Evolutionary conservation across 1,139 yeast genomes (phyloP), one percentile per base, ranked within the genome.

Genomic region (Taphrina betulina): DNA sequence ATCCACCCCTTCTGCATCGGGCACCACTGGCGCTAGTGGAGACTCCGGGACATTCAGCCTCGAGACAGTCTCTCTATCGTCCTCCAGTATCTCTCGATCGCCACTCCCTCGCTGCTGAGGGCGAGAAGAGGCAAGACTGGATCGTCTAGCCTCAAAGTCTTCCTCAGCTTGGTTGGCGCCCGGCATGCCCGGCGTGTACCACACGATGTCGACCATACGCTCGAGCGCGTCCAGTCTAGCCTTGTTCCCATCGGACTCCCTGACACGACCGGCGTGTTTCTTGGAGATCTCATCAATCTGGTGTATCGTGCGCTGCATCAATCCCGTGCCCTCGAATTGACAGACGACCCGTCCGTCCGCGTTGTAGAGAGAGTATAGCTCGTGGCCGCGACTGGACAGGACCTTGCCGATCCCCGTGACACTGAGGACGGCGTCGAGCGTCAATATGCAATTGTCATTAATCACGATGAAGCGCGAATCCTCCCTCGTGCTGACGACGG

Each of bases 181-280:
- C 5, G 45, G 45, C 45, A 41, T 41, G 22, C 16, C 26, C 5
- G 45, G 45, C 45, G 28, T 41, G 45, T 26, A 41, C 45, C 45
- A 41, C 45, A 41, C 23, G 22, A 34, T 23, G 16, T 41, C 45
- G 23, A 41, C 45, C 45, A 41, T 41, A 33, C 45, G 22, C 23
- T 41, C 45, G 7, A 41, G 33, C 14, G 45, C 45, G 4, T 41
- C 45, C n/a, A 41, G 33, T 14, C 45, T 12, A 14, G 35, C 23
- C 12, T 19, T 33, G 5, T 20, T 41, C 14, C 28, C 34, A 16
- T 41, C 31, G 5, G 28, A 5, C 14, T 41, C 45, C 35, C 28
- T 24, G 12, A 41, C 16, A 5, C 45, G 33, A 17, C 23, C 16
- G 17, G 23, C 34, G 16, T 41, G 20, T 26, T 28, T 24, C n/a